Conservation (phyloP, 495 filamentous ascomycete genomes). For the Peziza echinospora region DNA sequence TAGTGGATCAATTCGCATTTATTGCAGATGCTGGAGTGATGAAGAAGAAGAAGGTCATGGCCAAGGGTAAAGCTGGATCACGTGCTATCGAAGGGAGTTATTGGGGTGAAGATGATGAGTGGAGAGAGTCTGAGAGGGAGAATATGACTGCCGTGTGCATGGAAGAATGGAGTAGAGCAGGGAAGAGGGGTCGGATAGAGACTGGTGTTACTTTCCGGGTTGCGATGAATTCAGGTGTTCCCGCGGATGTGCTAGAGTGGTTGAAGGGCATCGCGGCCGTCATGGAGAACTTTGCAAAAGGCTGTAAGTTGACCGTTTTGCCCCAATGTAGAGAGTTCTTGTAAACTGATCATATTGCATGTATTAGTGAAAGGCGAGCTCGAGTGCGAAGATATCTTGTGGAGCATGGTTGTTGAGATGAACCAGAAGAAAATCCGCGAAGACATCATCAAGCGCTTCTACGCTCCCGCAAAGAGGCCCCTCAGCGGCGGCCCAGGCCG, state of each 20-base stretch:
- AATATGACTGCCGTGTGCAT: slow-evolving; percentile 17
- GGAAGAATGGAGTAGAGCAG: slow-evolving; percentile 9
- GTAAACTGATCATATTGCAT: no score
- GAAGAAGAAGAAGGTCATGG: background rate
- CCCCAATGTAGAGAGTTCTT: no score
- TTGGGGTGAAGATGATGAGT: background rate
- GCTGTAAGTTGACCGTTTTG: no score
- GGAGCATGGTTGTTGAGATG: slow-evolving; percentile 14
- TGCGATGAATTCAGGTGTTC: slow-evolving; percentile 19
- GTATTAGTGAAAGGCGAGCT: slow-evolving; percentile 11
- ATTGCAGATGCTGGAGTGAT: slow-evolving; percentile 11
- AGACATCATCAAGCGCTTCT: slow-evolving; percentile 13
- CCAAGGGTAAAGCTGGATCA: background rate
- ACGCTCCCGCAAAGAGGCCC: slow-evolving; percentile 2
- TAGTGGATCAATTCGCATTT: slow-evolving; percentile 19
- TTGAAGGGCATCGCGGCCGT: slow-evolving; percentile 8
- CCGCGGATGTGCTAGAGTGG: slow-evolving; percentile 11
- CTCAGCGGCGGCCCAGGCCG: slow-evolving; percentile 7
- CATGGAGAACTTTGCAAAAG: slow-evolving; percentile 12
- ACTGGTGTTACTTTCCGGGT: slow-evolving; percentile 11
- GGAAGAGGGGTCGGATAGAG: background rate
- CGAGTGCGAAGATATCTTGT: slow-evolving; percentile 10
- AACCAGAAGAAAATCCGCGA: slow-evolving; percentile 9
- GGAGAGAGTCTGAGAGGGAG: background rate
- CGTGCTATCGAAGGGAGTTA: background rate